Conservation (phyloP, 164 flowering plant species). For the Cinnamomum chago region DNA sequence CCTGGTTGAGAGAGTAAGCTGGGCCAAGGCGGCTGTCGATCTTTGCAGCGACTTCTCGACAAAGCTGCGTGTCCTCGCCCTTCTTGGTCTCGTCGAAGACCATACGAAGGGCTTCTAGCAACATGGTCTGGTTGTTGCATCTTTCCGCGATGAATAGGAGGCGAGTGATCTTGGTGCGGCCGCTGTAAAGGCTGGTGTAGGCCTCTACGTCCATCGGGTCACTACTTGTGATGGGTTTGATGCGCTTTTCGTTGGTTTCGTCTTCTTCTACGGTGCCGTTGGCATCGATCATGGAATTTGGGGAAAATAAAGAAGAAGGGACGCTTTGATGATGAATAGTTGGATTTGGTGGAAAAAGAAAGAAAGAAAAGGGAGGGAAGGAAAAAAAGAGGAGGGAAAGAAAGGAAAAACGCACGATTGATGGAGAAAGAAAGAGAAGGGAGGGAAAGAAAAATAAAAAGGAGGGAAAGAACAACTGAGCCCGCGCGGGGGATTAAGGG, state of each 20-base stretch:
- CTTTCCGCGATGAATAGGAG: conserved; percentile 78
- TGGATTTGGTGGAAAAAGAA: no score
- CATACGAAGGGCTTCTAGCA: conserved; percentile 76
- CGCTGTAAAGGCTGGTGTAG: conserved; percentile 68
- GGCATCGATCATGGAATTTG: conserved; percentile 42
- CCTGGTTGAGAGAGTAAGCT: conserved; percentile 45
- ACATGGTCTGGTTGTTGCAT: conserved; percentile 51
- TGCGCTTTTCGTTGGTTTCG: conserved; percentile 2
- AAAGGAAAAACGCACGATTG: no score
- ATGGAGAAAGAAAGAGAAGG: no score
- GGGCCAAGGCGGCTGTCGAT: conserved; percentile 71
- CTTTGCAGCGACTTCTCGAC: conserved; percentile 68
- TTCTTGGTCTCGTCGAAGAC: conserved; percentile 92
- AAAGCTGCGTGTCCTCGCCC: conserved; percentile 78
- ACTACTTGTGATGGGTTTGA: conserved; percentile 53
- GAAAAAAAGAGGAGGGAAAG: no score
- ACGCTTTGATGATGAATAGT: no score
- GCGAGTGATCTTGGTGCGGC: conserved; percentile 75
- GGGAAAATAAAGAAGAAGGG: no score
- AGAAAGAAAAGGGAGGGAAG: no score
- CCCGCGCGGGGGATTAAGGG: no score
- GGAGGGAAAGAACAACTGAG: no score
- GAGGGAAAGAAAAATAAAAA: no score
- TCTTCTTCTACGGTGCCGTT: conserved; percentile 29
- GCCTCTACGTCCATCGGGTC: conserved; percentile 92